Percentiles rank a stretch among this genome's conserved stretches.
These are phyloP conservation scores for Mucor plumbeus DNA, from an alignment of 371 early-diverging fungal genomes.

Conservation along the genomic window DNA sequence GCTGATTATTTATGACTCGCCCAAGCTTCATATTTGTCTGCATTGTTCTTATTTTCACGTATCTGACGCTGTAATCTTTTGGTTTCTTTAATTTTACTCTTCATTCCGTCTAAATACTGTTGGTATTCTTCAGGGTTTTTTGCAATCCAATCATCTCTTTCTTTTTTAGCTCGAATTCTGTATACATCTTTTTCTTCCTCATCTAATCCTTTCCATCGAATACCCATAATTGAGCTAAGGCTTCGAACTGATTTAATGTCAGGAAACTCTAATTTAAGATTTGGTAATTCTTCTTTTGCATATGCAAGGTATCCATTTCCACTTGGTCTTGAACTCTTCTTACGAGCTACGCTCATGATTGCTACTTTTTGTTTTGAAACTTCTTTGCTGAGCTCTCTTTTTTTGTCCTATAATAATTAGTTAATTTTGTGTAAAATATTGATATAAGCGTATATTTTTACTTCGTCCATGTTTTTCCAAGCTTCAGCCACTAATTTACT, in stretches of 20 bases:
- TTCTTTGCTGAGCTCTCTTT: background rate
- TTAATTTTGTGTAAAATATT: no score
- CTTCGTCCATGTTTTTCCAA: background rate
- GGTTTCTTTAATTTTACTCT: background rate
- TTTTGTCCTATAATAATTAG: background rate
- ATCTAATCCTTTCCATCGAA: background rate
- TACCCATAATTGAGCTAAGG: background rate
- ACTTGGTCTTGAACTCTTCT: background rate
- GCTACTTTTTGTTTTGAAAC: background rate
- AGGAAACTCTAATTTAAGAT: background rate
- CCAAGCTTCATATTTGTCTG: no score
- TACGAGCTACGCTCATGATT: background rate
- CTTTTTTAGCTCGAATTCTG: conserved; percentile 19
- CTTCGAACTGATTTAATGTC: background rate
- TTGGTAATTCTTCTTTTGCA: background rate
- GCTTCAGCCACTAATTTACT: background rate
- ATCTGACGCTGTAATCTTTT: background rate
- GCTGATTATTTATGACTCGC: background rate
- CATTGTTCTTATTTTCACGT: background rate
- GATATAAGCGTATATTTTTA: background rate
- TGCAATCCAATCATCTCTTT: conserved; percentile 26
- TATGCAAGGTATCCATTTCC: background rate
- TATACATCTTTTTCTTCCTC: conserved; percentile 5
- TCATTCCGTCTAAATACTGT: background rate
- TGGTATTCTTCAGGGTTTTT: conserved; percentile 2